A percentile compares a stretch with the other conserved stretches of the same genome.
phyloP scores from a whole-genome alignment of 2,329 filamentous ascomycete species.

The Talaromyces piceae region DNA sequence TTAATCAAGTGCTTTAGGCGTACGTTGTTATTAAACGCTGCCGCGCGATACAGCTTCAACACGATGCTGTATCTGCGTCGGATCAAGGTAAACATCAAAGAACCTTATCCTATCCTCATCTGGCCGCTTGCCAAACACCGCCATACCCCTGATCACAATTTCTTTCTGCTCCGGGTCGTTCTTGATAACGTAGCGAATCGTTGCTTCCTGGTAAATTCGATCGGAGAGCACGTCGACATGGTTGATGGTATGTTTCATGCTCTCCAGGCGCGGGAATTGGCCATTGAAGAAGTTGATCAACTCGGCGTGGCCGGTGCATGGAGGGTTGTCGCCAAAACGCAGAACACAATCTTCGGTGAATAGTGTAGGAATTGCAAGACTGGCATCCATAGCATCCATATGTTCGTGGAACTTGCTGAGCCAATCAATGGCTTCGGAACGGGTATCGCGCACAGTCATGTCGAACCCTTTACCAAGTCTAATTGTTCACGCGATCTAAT shows the following conservation, averaged over 20 bases:
- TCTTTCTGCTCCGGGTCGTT: conserved; percentile 8
- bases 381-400: conserved; percentile 2
- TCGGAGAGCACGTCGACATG: conserved; percentile 9
- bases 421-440: conserved; percentile 6
- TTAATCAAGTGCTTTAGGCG: too few relatives aligned
- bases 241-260: conserved; percentile 10
- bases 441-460: conserved; percentile 2
- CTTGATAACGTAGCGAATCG: conserved; percentile 7
- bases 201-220: conserved; percentile 10
- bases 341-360: conserved; percentile 7
- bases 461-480: not conserved
- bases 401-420: conserved; percentile 7
- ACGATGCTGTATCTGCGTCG: conserved; percentile 4
- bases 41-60: conserved; percentile 1
- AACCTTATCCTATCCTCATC: conserved; percentile 5
- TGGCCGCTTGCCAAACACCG: conserved; percentile 4
- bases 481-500: too few relatives aligned
- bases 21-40: conserved; percentile 2
- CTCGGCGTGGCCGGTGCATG: conserved; percentile 1
- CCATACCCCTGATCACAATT: conserved; percentile 6
- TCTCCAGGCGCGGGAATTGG: conserved; percentile 4
- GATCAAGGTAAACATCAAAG: conserved; percentile 9
- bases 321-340: conserved; percentile 2
- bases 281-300: conserved; percentile 5
- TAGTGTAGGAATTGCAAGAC: conserved; percentile 3